These are phyloP conservation scores for Striga hermonthica DNA, from an alignment of 305 asterid species.

Conservation along the genomic window DNA sequence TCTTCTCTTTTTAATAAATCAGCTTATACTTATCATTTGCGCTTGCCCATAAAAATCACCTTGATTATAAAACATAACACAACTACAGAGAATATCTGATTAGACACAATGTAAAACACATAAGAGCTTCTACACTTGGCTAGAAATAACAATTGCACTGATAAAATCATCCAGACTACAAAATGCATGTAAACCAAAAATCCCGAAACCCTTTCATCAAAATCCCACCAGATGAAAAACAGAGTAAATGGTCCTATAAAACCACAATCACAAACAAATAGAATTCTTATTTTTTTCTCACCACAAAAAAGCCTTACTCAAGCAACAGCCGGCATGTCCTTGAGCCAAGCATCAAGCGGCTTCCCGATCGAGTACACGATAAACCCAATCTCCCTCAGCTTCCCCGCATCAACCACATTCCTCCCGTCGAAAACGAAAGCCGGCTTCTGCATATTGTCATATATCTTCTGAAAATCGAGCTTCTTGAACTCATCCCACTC, in stretches of 20 bases:
- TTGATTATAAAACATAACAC: too few relatives aligned
- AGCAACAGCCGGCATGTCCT: conserved; percentile 81
- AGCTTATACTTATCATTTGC: too few relatives aligned
- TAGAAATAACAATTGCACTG: conserved; percentile 26
- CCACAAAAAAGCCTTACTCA: conserved; percentile 34
- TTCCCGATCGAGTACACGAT: conserved; percentile 77
- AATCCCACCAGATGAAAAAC: neutral
- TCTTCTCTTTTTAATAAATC: too few relatives aligned
- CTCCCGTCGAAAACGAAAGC: conserved; percentile 73
- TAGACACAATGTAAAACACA: too few relatives aligned
- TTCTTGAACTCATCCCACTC: conserved; percentile 90
- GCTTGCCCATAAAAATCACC: too few relatives aligned
- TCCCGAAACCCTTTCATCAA: conserved; percentile 35
- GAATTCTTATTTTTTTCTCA: conserved; percentile 31
- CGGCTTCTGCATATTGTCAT: conserved; percentile 78
- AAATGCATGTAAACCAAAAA: conserved; percentile 33
- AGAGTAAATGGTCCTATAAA: neutral
- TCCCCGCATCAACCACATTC: conserved; percentile 47
- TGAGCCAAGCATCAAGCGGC: conserved; percentile 81
- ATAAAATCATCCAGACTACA: conserved; percentile 40
- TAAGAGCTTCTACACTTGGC: conserved; percentile 27
- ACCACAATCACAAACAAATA: conserved; percentile 37
- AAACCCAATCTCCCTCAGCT: conserved; percentile 72
- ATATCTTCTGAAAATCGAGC: conserved; percentile 73
- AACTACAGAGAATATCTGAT: too few relatives aligned